A percentile compares a stretch with the other conserved stretches of the same genome.
Evolutionary conservation across 2,329 filamentous ascomycete genomes (phyloP).

Genomic region (Colletotrichum sublineola): DNA sequence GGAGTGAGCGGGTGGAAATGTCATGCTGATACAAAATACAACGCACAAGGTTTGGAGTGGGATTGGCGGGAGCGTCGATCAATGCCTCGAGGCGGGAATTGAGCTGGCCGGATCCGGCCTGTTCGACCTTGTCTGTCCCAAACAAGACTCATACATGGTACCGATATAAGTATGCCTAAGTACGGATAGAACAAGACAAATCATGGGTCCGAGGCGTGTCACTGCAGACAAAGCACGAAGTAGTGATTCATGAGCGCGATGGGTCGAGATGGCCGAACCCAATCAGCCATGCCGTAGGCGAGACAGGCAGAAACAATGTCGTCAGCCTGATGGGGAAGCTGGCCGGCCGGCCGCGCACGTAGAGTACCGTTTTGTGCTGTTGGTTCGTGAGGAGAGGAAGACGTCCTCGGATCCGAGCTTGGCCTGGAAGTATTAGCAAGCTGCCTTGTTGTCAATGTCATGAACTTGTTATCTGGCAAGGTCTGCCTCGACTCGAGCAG

Average conservation of each 20-base stretch:
- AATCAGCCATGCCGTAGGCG: slow-evolving; percentile 6
- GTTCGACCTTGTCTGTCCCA: slow-evolving; percentile 3
- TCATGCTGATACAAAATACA: slow-evolving; percentile 10
- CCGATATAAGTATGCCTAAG: not conserved
- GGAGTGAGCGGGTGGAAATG: slow-evolving; percentile 3
- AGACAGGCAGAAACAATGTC: not conserved
- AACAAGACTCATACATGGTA: not conserved
- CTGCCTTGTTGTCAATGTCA: slow-evolving; percentile 2
- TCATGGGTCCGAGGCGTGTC: not conserved
- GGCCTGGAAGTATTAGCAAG: too few species aligned
- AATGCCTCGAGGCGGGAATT: slow-evolving; percentile 27
- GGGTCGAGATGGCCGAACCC: slow-evolving; percentile 1
- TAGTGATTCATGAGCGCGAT: slow-evolving; percentile 15
- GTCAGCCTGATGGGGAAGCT: slow-evolving; percentile 7
- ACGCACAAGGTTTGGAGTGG: slow-evolving; percentile 25
- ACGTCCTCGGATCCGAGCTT: slow-evolving; percentile 1
- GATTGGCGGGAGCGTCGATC: slow-evolving; percentile 35
- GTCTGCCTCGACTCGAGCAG: not conserved
- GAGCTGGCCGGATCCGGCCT: slow-evolving; percentile 25
- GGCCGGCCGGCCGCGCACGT: not conserved
- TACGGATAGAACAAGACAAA: not conserved
- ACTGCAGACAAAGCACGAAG: not conserved
- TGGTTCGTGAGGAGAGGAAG: slow-evolving; percentile 2
- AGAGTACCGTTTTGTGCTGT: not conserved
- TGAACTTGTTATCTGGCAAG: not conserved